These are phyloP conservation scores for Pseudonitzschia pungens DNA, from an alignment of 108 stramenopile species.

Conservation along the genomic window DNA sequence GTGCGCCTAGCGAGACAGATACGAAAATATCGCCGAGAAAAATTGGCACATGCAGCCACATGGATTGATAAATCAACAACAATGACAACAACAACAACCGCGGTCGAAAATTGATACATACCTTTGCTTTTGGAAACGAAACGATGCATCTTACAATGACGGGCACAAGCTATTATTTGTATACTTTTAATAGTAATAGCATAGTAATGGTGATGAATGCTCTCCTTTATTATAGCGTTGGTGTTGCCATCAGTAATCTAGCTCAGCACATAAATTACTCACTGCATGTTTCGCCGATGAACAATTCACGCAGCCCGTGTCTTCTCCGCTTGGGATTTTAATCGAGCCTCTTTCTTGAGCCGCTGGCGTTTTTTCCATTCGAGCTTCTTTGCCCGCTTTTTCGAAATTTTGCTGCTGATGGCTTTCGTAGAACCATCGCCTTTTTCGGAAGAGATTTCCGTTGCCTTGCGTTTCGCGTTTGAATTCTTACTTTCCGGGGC, in stretches of 20 bases:
- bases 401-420: constrained; percentile 14
- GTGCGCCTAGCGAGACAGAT: constrained; percentile 12
- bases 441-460: constrained; percentile 14
- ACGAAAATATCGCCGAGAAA: neutral
- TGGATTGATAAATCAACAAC: neutral
- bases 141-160: too few relatives aligned
- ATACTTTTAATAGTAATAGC: too few relatives aligned
- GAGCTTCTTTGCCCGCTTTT: constrained; percentile 61
- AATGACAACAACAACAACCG: too few relatives aligned
- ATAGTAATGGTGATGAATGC: too few relatives aligned
- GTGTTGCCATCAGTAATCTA: too few relatives aligned
- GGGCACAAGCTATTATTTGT: too few relatives aligned
- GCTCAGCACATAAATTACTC: too few relatives aligned
- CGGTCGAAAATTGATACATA: too few relatives aligned
- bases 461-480: constrained; percentile 3
- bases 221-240: too few relatives aligned
- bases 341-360: constrained; percentile 55
- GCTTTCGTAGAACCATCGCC: neutral
- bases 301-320: neutral
- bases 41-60: neutral
- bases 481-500: constrained; percentile 10
- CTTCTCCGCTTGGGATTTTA: constrained; percentile 21
- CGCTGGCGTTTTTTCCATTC: constrained; percentile 80
- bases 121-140: too few relatives aligned
- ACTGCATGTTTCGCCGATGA: neutral